Percentiles rank a stretch among this genome's conserved stretches.
These are phyloP conservation scores for Thelephora terrestris DNA, from an alignment of 1,284 basidiomycete genomes.

Conservation along the genomic window DNA sequence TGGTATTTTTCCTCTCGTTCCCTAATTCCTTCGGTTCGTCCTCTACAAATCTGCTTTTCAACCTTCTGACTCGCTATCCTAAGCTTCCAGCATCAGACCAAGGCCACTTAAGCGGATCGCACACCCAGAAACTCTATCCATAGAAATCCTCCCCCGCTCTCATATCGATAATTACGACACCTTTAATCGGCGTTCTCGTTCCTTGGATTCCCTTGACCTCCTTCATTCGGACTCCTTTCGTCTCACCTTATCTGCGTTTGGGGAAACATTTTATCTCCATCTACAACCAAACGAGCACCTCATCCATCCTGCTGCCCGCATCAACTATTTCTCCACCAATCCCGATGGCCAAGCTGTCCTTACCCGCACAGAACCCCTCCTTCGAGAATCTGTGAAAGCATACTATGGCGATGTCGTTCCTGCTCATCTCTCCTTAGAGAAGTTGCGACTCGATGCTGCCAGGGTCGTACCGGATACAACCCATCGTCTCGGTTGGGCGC, in stretches of 20 bases:
- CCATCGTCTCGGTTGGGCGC: constrained; percentile 55
- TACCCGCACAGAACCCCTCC: constrained; percentile 39
- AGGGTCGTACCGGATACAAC: constrained; percentile 32
- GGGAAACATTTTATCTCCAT: constrained; percentile 54
- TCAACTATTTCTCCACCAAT: constrained; percentile 45
- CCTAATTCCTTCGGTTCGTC: background rate
- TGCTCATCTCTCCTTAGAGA: constrained; percentile 33
- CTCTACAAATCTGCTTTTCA: background rate
- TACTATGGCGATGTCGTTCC: constrained; percentile 66
- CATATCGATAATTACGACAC: constrained; percentile 19
- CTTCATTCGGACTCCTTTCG: constrained; percentile 57
- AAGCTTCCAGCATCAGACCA: constrained; percentile 43
- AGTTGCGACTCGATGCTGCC: constrained; percentile 52
- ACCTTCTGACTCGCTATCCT: background rate
- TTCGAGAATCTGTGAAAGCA: constrained; percentile 45
- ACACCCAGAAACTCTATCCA: constrained; percentile 46
- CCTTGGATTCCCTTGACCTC: constrained; percentile 31
- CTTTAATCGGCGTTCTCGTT: constrained; percentile 25
- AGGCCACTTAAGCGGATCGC: constrained; percentile 46
- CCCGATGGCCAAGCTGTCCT: constrained; percentile 37
- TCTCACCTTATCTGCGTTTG: constrained; percentile 53
- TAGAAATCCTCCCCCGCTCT: constrained; percentile 58
- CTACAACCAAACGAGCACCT: constrained; percentile 68
- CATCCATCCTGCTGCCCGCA: constrained; percentile 65
- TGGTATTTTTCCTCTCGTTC: background rate